Base-by-base conservation (phyloP, 495 filamentous ascomycete species). In the Penicillium tannophilum region DNA sequence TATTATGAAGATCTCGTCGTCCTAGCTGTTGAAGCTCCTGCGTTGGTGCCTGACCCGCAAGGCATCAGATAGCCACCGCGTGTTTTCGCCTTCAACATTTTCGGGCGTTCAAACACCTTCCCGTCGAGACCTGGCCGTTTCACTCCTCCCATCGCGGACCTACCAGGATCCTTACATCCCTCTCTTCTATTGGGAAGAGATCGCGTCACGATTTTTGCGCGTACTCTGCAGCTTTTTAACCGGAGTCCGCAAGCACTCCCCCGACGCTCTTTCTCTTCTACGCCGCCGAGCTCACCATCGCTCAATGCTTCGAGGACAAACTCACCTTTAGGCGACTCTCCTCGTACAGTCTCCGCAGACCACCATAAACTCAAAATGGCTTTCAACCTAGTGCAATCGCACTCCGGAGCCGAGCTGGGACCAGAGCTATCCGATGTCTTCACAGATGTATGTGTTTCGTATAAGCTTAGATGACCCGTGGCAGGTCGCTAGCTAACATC, bases 341-440 rank as follows among this genome's bases (percentile, higher is more conserved):
- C 64, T 55, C 72, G 68, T 69, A 64, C 77, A 55, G 58, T 79
- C 57, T 75, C 76, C 63, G 71, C 71, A 20, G 68, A 75, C 30
- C 63, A 77, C 28, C 62, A 72, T n/a, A 66, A 57, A 59, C 68
- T 77, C 52, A 84, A 71, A 63, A 93, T 93, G 89, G 84, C 90
- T 11, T 92, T 92, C 71, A 76, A 54, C 68, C 74, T 63, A 67
- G 70, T 36, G 69, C 60, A 26, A 67, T 46, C 65, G 61, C 65
- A 49, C 14, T 4, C 46, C 33, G 55, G 59, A 30, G 64, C 63
- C 45, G 76, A 80, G 63, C 54, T 72, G 59, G 77, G 77, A 6
- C 64, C 76, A 23, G 78, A 82, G 61, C 72, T 81, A 49, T 66
- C 72, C 35, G 79, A 84, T 61, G 67, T 81, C 48, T 75, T 65